These are phyloP conservation scores for Mycena chlorophos DNA, from an alignment of 768 basidiomycete genomes.

Conservation along the genomic window DNA sequence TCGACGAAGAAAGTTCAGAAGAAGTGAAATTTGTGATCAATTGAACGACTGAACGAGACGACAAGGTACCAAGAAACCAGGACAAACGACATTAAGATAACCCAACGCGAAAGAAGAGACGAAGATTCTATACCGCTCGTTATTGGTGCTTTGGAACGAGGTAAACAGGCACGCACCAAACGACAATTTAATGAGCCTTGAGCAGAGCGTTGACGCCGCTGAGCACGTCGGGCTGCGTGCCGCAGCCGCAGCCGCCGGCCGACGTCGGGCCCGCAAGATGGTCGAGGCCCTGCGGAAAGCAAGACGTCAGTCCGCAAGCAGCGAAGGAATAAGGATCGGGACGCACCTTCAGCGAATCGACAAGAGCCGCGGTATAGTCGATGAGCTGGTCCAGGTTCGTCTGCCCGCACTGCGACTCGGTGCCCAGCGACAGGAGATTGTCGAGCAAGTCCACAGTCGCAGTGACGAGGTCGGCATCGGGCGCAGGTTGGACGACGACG, in stretches of 20 bases:
- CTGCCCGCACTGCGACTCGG: not conserved
- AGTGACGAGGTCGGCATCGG: not conserved
- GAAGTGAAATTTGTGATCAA: no score
- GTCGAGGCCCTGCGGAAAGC: no score
- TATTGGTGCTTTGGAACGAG: no score
- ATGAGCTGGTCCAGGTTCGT: not conserved
- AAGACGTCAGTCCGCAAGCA: no score
- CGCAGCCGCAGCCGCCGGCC: not conserved
- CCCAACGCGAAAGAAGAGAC: no score
- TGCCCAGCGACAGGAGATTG: not conserved
- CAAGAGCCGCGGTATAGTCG: not conserved
- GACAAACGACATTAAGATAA: no score
- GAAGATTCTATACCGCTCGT: no score
- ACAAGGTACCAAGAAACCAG: no score
- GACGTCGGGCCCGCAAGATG: not conserved
- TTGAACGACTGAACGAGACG: no score
- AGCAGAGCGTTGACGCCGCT: not conserved
- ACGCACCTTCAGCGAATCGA: not conserved
- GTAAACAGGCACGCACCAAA: not conserved
- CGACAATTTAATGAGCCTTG: not conserved
- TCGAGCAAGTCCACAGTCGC: not conserved
- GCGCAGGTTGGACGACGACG: not conserved
- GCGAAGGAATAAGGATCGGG: no score
- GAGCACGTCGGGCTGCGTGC: not conserved
- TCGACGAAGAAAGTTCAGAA: no score